A percentile compares a stretch with the other conserved stretches of the same genome.
Evolutionary conservation across 169 alveolate genomes (phyloP).

Genomic region (Perkinsus olseni): DNA sequence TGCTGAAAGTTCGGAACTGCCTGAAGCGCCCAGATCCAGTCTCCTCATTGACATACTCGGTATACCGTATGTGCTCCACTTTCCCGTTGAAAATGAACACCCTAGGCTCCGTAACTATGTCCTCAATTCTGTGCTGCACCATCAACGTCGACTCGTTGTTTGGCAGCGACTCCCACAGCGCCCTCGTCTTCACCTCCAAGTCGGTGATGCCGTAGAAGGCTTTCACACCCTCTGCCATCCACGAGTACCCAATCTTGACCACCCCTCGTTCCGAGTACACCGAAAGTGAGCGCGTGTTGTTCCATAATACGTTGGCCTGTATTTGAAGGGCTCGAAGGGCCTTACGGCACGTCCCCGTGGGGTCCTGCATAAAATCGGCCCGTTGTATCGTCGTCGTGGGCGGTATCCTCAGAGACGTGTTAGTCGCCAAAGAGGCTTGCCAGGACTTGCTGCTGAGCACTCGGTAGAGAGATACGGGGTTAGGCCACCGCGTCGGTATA

Average conservation of each 20-base stretch:
- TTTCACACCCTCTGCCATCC: background rate
- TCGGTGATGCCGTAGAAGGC: background rate
- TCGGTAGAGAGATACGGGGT: background rate
- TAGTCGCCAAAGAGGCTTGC: background rate
- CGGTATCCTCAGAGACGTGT: background rate
- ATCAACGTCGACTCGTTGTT: background rate
- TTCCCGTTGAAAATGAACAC: background rate
- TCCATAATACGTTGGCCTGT: background rate
- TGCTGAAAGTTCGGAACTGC: background rate
- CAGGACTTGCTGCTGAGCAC: background rate
- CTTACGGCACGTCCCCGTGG: background rate
- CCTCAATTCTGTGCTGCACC: background rate
- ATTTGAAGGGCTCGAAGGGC: background rate
- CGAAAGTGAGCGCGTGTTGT: background rate
- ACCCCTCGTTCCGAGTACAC: background rate
- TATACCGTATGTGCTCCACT: background rate
- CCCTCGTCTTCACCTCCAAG: background rate
- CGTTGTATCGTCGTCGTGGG: background rate
- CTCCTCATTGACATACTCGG: background rate
- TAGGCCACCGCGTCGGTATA: background rate
- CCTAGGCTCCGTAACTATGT: background rate
- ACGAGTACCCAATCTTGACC: background rate
- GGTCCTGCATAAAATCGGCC: background rate
- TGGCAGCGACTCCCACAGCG: background rate
- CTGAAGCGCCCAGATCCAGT: background rate